Conservation (phyloP, 2,329 filamentous ascomycete genomes). For the Fusarium gaditjirri region DNA sequence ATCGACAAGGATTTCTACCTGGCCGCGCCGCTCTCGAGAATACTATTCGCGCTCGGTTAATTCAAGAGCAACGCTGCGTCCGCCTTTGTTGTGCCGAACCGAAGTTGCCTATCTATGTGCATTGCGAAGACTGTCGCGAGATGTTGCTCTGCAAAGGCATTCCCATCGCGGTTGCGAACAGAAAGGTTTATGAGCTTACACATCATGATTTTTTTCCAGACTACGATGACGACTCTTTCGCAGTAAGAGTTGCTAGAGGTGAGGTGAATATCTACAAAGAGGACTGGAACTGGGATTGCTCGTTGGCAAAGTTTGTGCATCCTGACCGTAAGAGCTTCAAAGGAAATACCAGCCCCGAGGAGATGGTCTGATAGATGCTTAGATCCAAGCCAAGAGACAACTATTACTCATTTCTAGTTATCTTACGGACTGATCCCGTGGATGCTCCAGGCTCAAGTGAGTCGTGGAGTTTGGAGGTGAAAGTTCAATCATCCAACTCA, state of each 20-base stretch:
- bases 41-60: constrained; percentile 8
- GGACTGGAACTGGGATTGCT: constrained; percentile 13
- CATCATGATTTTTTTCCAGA: background rate
- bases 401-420: no score
- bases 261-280: background rate
- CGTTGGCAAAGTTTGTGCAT: constrained; percentile 3
- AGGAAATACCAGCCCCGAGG: background rate
- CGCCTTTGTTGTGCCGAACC: constrained; percentile 1
- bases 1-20: constrained; percentile 6
- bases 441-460: background rate
- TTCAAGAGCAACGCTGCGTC: constrained; percentile 10
- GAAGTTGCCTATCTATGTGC: background rate
- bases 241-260: background rate
- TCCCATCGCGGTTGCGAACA: background rate
- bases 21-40: background rate
- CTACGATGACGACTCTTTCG: background rate
- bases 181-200: background rate
- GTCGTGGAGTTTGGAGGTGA: background rate
- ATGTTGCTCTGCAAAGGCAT: background rate
- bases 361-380: constrained; percentile 12
- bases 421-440: no score
- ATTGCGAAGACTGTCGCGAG: constrained; percentile 18
- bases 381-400: background rate
- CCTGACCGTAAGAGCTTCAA: background rate
- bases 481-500: background rate